Base-by-base conservation (phyloP, 1,139 yeast species). In the Debaryomycetaceae sp. region DNA sequence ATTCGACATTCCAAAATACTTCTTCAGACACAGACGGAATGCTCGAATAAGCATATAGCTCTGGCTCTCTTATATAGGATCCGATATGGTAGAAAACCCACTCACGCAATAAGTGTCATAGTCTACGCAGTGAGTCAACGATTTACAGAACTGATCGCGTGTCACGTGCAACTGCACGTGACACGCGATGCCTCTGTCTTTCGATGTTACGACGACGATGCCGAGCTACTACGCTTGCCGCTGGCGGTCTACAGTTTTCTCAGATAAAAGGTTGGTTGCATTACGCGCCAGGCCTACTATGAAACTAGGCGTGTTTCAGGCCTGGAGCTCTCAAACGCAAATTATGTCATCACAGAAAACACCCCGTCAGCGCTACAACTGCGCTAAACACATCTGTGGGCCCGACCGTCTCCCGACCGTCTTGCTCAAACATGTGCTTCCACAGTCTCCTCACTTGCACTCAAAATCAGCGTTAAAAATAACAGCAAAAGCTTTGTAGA, bases 271-370 rank as follows among this genome's bases (percentile, higher is more conserved):
- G 49, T 50, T 72, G 76, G 77, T 73, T 77, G 78, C 78, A 73
- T 72, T 56, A 40, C 57, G 57, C 58, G 50, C 46, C 49, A 46
- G 40, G 58, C 57, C 68, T 68, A 57, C 55, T 49, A 55, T 60
- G 76, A 68, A 70, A 72, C 78, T 69, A 71, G 79, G 79, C 79
- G 61, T 67, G 78, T 72, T 60, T 65, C 78, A 56, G 60, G 53
- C 50, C 49, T 47, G 49, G 48, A 55, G 63, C 73, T 68, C 77
- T 73, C 63, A 75, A 74, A 73, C 79, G 79, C 79, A 74, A 74
- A 74, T 74, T 74, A 73, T 67, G 47, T 73, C 79, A 74, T 74
- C 78, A 72, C 59, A 24, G 44, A 47, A 51, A 11, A 27, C 31
- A 11, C 31, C 4, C 31, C 31, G 31, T 27, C 31, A 27, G 31